Evolutionary conservation across 1,284 basidiomycete species (phyloP), one percentile per base, ranked within the genome.

Genomic region (Malassezia sp.): DNA sequence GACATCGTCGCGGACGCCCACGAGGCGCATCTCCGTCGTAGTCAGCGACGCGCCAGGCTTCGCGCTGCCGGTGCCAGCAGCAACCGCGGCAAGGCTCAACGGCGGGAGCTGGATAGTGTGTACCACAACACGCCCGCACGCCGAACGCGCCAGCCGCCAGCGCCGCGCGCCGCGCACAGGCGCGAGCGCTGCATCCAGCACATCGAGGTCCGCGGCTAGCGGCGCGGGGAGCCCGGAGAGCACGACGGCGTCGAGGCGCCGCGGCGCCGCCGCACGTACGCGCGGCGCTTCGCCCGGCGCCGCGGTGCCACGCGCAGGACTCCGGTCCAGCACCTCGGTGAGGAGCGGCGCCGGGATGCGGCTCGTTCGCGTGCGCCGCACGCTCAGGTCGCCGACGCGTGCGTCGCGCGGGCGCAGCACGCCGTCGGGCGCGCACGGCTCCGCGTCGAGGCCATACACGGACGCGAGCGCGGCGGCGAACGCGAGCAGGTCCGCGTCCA

Each of bases 401-500:
- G 22, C 45, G 2, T 30, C 10, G 14, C 45, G 38, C 9, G 22
- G 34, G 10, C 23, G 38, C 11, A 41, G n/a, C 27, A 27, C 31
- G 22, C 42, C 48, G 2, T 33, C 21, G 11, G 23, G 14, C 15
- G 35, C 35, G 30, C 36, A 32, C n/a, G 29, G 29, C 27, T 40
- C 42, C 6, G 20, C 23, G 5, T 38, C 57, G 10, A 70, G 53
- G 38, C 53, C 45, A 52, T 61, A 70, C 2, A 52, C 53, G 0
- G 38, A 40, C 6, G 63, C 63, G 5, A 68, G 49, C 39, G 58
- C 57, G 41, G 59, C 60, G 5, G 59, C 59, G 20, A 68, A 67
- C 37, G 60, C 51, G 32, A 64, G 53, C 33, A 63, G 58, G 20
- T 53, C 49, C 38, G 42, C 44, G 44, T 53, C 57, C 14, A 61